Conservation (phyloP, 2,329 filamentous ascomycete genomes). For the Colletotrichum eleusines region DNA sequence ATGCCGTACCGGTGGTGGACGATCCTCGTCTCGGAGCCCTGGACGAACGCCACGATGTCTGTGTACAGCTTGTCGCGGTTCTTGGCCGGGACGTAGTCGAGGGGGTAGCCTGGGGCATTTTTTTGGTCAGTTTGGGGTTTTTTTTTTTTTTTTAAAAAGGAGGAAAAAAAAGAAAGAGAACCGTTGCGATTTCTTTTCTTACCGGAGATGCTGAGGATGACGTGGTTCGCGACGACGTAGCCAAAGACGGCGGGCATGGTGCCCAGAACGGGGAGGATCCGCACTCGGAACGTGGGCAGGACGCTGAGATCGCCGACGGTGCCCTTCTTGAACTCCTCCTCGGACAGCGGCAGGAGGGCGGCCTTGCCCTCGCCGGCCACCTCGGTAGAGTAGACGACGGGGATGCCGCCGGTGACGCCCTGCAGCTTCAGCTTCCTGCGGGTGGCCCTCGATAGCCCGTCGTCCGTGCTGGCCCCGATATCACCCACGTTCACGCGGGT, state of each 20-base stretch:
- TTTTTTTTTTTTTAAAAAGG: too few species aligned
- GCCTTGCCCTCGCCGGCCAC: conserved; percentile 92
- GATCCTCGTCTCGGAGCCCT: conserved; percentile 79
- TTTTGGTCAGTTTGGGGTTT: conserved; percentile 8
- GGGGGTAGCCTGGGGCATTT: conserved; percentile 75
- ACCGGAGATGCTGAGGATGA: conserved; percentile 81
- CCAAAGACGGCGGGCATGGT: conserved; percentile 99
- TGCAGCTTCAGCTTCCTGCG: conserved; percentile 80
- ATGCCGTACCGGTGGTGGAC: conserved; percentile 54
- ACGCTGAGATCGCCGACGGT: conserved; percentile 88
- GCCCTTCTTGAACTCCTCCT: conserved; percentile 90
- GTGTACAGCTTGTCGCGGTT: conserved; percentile 93
- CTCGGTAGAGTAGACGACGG: conserved; percentile 93
- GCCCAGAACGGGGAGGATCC: conserved; percentile 94
- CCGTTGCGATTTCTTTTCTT: background rate
- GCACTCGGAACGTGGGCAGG: conserved; percentile 90
- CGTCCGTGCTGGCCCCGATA: conserved; percentile 88
- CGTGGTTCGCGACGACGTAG: conserved; percentile 90
- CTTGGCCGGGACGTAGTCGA: conserved; percentile 85
- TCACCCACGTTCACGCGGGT: conserved; percentile 92
- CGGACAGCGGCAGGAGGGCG: conserved; percentile 84
- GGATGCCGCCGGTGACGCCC: conserved; percentile 87
- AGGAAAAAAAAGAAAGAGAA: background rate
- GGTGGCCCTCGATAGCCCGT: conserved; percentile 88
- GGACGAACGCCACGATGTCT: conserved; percentile 79